Evolutionary conservation across 176 grass and related monocot genomes (phyloP), one percentile per base, ranked within the genome.

Genomic region (Carex kokanica): DNA sequence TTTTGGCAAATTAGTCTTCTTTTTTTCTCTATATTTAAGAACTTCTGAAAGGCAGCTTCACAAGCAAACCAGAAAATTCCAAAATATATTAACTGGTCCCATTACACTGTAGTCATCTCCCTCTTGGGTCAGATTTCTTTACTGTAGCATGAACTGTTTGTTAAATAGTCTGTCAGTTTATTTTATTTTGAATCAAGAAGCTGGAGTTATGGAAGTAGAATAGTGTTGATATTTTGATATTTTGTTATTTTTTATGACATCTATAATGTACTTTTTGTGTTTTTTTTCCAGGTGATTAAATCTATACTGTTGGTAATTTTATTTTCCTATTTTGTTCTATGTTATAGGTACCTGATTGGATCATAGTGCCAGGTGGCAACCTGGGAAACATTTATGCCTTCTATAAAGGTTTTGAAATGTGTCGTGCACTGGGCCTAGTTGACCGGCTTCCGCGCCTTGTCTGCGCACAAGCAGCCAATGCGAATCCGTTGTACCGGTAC

Each of bases 371-470:
- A 0, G 92, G 92, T 15, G 95, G 92, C 81, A 95, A 95, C 23
- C 89, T 98, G 0, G 95, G 95, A 13, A 98, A 98, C 84, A 98
- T 95, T 34, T 98, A 95, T 85, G 95, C 95, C 0, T 98, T 98
- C 86, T 98, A 98, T 84, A 98, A 98, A 79, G 96, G 91, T 16
- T 98, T 98, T 10, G 92, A 98, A 85, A 98, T 98, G 91, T 98
- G 95, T 74, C 91, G 91, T 49, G 80, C 73, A 34, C 91, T 98
- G 23, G 95, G 93, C 0, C 89, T 98, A 0, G 95, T 98, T 6
- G 92, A 94, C 71, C 89, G 90, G 2, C 18, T 94, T 67, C 95
- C 95, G 0, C 87, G 87, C 51, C 92, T 98, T 11, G 92, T 98
- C 60, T 98, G 95, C 0, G 95, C 95, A 0, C 95, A 98, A 86